phyloP scores from a whole-genome alignment of 768 basidiomycete species.

The Leccinum olivaceopallidum region DNA sequence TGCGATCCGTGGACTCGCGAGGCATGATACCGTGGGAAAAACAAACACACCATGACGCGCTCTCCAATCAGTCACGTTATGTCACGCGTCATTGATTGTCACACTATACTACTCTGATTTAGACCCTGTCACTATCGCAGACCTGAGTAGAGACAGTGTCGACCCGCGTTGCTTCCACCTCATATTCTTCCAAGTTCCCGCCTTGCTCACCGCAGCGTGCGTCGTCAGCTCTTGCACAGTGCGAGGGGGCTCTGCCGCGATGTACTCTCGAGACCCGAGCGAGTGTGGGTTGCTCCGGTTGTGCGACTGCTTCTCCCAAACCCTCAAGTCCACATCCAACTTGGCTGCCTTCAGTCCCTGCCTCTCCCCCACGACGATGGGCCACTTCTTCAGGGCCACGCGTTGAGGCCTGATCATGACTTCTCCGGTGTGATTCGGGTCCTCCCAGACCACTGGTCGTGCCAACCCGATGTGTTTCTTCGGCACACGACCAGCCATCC shows the following conservation, averaged over 20 bases:
- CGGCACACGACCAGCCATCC: constrained; percentile 28
- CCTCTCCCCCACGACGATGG: constrained; percentile 47
- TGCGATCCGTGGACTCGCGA: constrained; percentile 24
- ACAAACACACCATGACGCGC: constrained; percentile 29
- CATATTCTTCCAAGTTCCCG: constrained; percentile 1
- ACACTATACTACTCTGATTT: constrained; percentile 1
- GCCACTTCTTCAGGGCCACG: constrained; percentile 37
- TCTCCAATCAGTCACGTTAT: constrained; percentile 25
- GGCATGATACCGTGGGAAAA: constrained; percentile 33
- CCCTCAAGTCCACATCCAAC: constrained; percentile 34
- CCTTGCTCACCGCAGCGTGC: constrained; percentile 6
- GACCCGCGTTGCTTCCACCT: not conserved
- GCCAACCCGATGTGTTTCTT: constrained; percentile 19
- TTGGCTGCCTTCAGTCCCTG: constrained; percentile 40
- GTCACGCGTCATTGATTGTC: constrained; percentile 22
- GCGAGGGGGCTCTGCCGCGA: constrained; percentile 31
- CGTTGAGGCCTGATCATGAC: constrained; percentile 31
- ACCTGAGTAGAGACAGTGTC: constrained; percentile 18
- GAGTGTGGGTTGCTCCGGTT: constrained; percentile 43
- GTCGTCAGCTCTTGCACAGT: constrained; percentile 24
- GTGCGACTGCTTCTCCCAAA: constrained; percentile 33
- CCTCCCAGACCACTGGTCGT: constrained; percentile 30
- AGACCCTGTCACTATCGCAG: constrained; percentile 22
- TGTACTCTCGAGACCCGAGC: constrained; percentile 54
- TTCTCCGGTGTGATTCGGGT: constrained; percentile 29